phyloP scores from a whole-genome alignment of 2,329 filamentous ascomycete genomes.

The Aspergillus amoenus region DNA sequence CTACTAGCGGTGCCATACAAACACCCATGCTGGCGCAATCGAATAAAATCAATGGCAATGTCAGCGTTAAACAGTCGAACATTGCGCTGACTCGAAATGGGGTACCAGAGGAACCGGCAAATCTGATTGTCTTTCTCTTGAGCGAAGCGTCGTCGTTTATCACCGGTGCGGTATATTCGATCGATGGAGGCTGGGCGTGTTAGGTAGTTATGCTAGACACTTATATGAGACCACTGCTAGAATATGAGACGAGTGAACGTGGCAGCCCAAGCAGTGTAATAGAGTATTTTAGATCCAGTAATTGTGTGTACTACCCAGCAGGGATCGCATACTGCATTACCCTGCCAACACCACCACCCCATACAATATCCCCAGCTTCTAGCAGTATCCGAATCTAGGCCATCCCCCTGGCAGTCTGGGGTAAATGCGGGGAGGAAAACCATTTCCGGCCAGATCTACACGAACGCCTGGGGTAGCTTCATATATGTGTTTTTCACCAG shows the following conservation, averaged over 20 bases:
- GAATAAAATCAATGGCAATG: background rate
- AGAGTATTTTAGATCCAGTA: too few species aligned
- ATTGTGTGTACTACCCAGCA: too few species aligned
- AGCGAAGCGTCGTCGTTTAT: background rate
- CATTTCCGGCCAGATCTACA: background rate
- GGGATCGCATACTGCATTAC: too few species aligned
- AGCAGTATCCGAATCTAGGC: too few species aligned
- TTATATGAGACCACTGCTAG: background rate
- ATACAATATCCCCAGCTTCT: too few species aligned
- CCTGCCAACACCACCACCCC: too few species aligned
- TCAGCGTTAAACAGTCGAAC: background rate
- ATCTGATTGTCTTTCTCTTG: background rate
- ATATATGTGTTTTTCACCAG: too few species aligned
- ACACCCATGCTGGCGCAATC: background rate
- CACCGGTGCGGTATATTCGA: background rate
- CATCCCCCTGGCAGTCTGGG: background rate
- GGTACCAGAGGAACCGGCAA: background rate
- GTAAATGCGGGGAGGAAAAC: background rate
- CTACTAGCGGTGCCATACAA: background rate
- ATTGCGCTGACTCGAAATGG: background rate
- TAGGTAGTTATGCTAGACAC: background rate
- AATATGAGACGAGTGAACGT: background rate
- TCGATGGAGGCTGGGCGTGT: slow-evolving; percentile 5
- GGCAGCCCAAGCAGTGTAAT: too few species aligned
- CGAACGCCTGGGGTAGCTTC: too few species aligned